phyloP scores from a whole-genome alignment of 78 protist genomes.

The slime mould (Dictyostelium discoideum) region DNA sequence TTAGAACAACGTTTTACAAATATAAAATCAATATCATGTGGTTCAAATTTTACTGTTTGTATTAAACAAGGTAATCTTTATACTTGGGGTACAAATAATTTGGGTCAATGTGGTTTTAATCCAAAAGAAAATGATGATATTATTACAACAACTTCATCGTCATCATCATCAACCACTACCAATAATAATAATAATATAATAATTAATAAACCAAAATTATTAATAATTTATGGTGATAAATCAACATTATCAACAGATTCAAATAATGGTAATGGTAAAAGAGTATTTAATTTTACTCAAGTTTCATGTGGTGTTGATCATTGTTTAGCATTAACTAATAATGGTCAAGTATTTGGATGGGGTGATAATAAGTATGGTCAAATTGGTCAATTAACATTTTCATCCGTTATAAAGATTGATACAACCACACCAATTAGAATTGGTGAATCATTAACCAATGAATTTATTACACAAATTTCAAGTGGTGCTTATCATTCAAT shows the following conservation, averaged over 20 bases:
- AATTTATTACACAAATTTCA: slow-evolving; percentile 1
- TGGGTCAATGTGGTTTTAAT: slow-evolving; percentile 55
- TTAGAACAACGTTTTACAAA: slow-evolving; percentile 6
- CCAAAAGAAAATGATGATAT: not conserved
- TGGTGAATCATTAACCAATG: slow-evolving; percentile 41
- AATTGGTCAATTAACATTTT: not conserved
- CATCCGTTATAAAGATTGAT: not conserved
- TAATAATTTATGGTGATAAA: not conserved
- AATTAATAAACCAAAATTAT: not conserved
- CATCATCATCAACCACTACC: not conserved
- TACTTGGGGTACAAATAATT: slow-evolving; percentile 26
- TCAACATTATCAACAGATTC: not conserved
- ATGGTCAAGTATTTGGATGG: slow-evolving; percentile 70
- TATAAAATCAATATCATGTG: slow-evolving; percentile 28
- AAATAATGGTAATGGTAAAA: not conserved
- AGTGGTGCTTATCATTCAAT: slow-evolving; percentile 75
- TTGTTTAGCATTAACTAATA: slow-evolving; percentile 38
- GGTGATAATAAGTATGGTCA: slow-evolving; percentile 58
- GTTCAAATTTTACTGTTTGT: not conserved
- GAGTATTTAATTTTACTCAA: not conserved
- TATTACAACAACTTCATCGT: not conserved
- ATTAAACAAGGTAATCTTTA: slow-evolving; percentile 9
- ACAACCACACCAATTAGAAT: slow-evolving; percentile 44
- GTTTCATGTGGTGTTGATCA: slow-evolving; percentile 77
- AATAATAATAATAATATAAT: no score